Base-by-base conservation (phyloP, 306 rosid genomes). In the Malus asiatica region DNA sequence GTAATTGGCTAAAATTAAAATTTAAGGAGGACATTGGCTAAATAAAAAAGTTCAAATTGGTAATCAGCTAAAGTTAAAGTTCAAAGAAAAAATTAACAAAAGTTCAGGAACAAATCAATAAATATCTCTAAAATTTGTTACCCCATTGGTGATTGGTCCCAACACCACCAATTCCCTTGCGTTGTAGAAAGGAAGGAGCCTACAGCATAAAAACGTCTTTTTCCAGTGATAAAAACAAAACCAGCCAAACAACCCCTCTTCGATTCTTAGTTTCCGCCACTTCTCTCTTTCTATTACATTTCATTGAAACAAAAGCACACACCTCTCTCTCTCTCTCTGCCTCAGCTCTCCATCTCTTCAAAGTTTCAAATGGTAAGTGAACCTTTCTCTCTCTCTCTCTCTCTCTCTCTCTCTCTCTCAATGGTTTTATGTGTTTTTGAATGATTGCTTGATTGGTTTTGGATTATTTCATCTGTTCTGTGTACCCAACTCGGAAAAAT, bases 21-120 rank as follows among this genome's bases (percentile, higher is more conserved):
- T 7, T 6, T 7, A 38, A 38, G 9, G 1, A 0, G 10, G 42
- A 38, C 42, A 38, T 38, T 38, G 10, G 9, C 9, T 38, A 38
- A 38, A 7, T 38, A 6, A 38, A 38, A 38, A 38, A 1, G 2
- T 38, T 38, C 0, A 38, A 38, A 7, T 0, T 0, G 2, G 9
- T 38, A 38, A 38, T 7, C 2, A 1, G 10, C 4, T 38, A 38
- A 38, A 38, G 0, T 38, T 12, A 51, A 15, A 14, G 0, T 51
- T 51, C 0, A 51, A 0, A 51, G 0, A 15, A 1, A 51, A 14
- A 51, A 4, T 51, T 51, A 2, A 5, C 55, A 4, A 14, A 48
- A 14, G 18, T 51, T 15, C 0, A 1, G 20, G 19, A 4, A 48
- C 4, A 13, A 51, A 51, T 15, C 6, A 2, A 18, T 18, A 14